Base-by-base conservation (phyloP, 2,329 filamentous ascomycete genomes). In the Lecanicillium sp. region DNA sequence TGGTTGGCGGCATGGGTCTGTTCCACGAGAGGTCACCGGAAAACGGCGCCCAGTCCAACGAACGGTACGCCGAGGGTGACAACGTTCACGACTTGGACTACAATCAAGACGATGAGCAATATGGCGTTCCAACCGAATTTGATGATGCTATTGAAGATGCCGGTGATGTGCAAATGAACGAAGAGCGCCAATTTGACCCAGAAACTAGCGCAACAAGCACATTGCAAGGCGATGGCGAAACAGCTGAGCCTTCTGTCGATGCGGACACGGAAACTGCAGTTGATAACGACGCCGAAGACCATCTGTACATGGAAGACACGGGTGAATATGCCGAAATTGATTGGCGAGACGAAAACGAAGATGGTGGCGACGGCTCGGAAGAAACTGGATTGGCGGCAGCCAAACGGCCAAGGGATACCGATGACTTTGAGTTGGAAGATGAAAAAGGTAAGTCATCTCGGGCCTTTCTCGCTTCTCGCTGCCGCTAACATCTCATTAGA, bases 401-500 rank as follows among this genome's bases (percentile, higher is more conserved):
- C 34, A 56, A 56, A 40, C 49, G 55, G 44, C 42, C 51, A 34
- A 49, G 55, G 39, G 53, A 51, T 20, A 50, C 56, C 32, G 51
- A 55, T 34, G 52, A 48, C 17, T 37, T 43, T 33, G 57, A 55
- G 40, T 47, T 48, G 41, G 59, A 58, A 49, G 57, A 57, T 41
- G 55, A 57, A 42, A 53, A 58, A 45, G 56, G 55, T 59, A 53
- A 17, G 39, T 18, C 19, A 34, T 19, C 15, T 13, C 19, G 5
- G 11, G 7, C 32, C 14, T 18, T 5, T 13, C 19, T 13, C 5
- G n/a, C 11, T 33, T 15, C 13, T 29, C 14, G 18, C 13, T 40
- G n/a, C n/a, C 45, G 37, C 61, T 64, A 52, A 67, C 48, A 38
- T 45, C 12, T 43, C 45, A 29, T 42, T 49, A 60, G 71, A 71